These are phyloP conservation scores for Fraxinus cuspidata DNA, from an alignment of 257 asterid species.

Conservation along the genomic window DNA sequence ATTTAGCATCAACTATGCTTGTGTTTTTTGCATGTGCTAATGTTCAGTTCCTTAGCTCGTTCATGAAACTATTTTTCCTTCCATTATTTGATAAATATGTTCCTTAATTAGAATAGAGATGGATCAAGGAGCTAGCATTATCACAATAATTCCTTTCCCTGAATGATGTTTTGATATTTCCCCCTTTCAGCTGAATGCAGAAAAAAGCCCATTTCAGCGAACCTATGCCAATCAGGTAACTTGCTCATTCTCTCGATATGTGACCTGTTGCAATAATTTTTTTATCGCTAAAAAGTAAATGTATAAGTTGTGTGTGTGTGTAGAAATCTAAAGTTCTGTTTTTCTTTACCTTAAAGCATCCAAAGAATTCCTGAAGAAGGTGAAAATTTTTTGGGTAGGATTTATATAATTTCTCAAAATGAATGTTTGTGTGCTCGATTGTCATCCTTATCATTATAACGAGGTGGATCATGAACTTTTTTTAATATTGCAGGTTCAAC, in stretches of 20 bases:
- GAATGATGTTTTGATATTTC: constrained; percentile 21
- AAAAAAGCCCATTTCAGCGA: constrained; percentile 97
- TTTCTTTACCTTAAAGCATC: neutral
- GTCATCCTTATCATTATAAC: neutral
- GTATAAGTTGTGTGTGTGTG: neutral
- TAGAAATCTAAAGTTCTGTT: neutral
- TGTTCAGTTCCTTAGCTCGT: neutral
- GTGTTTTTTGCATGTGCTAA: neutral
- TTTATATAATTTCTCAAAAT: neutral
- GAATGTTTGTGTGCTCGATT: neutral
- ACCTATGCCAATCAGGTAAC: constrained; percentile 93
- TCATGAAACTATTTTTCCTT: neutral
- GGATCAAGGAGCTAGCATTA: neutral
- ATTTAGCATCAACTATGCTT: neutral
- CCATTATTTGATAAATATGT: constrained; percentile 6
- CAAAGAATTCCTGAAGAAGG: neutral
- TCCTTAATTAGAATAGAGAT: constrained; percentile 8
- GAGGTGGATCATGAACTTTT: neutral
- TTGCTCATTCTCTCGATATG: neutral
- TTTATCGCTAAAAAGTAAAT: neutral
- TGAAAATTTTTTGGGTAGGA: neutral
- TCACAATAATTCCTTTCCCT: constrained; percentile 2
- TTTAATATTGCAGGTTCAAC: neutral
- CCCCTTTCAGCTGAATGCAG: constrained; percentile 81
- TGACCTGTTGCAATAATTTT: neutral